Percentiles rank a stretch among this genome's conserved stretches.
phyloP scores from a whole-genome alignment of 2,329 filamentous ascomycete genomes.

The Fusarium buxicola region DNA sequence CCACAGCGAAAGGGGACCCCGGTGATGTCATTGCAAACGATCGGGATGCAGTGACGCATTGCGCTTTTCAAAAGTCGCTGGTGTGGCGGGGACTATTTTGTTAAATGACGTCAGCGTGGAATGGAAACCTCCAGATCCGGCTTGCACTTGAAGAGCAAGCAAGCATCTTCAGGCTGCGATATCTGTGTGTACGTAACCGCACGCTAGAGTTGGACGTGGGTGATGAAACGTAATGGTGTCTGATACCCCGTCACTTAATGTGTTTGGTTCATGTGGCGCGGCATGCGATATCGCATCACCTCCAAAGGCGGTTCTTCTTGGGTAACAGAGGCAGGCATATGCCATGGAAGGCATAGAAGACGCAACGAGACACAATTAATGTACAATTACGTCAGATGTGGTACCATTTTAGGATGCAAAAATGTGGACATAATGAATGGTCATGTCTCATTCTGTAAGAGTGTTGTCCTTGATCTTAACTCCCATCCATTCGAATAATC shows the following conservation, averaged over 20 bases:
- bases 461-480: slow-evolving; percentile 20
- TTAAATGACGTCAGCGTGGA: slow-evolving; percentile 35
- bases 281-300: slow-evolving; percentile 32
- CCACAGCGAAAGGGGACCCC: background rate
- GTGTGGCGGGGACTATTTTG: background rate
- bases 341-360: background rate
- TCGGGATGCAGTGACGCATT: slow-evolving; percentile 26
- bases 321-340: background rate
- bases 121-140: background rate
- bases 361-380: background rate
- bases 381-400: slow-evolving; percentile 27
- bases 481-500: slow-evolving; percentile 16
- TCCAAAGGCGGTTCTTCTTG: background rate
- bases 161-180: slow-evolving; percentile 18
- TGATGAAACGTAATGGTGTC: slow-evolving; percentile 34
- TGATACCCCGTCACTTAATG: slow-evolving; percentile 12
- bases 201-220: slow-evolving; percentile 4
- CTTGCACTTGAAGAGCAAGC: slow-evolving; percentile 6
- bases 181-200: background rate
- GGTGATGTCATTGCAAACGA: slow-evolving; percentile 42
- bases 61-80: background rate
- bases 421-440: slow-evolving; percentile 31
- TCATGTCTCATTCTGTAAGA: slow-evolving; percentile 42
- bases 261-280: slow-evolving; percentile 5
- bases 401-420: slow-evolving; percentile 15